phyloP scores from a whole-genome alignment of 225 moss, liverwort and hornwort genomes.

The Straminergon stramineum region DNA sequence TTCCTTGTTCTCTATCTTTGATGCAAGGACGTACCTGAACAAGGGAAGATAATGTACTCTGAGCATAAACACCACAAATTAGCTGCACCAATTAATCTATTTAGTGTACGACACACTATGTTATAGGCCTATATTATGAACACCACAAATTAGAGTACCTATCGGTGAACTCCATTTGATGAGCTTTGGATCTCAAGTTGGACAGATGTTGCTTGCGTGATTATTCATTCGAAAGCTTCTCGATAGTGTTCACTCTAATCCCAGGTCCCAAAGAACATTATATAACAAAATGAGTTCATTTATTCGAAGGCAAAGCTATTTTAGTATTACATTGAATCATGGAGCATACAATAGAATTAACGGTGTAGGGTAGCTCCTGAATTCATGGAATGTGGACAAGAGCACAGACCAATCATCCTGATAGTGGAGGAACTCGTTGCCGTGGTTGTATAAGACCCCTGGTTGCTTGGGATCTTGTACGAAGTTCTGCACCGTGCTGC shows the following conservation, averaged over 20 bases:
- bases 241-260: neutral
- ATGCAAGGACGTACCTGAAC: constrained; percentile 63
- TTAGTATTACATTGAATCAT: neutral
- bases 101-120: neutral
- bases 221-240: neutral
- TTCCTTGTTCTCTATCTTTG: constrained; percentile 50
- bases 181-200: neutral
- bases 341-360: neutral
- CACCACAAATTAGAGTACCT: neutral
- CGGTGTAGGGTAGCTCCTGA: neutral
- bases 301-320: neutral
- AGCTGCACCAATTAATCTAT: neutral
- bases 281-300: neutral
- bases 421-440: constrained; percentile 95
- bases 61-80: neutral
- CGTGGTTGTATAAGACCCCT: constrained; percentile 67
- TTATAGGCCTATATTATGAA: neutral
- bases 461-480: constrained; percentile 63
- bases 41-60: neutral
- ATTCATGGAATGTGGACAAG: neutral
- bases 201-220: too few relatives aligned
- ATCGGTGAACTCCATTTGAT: neutral
- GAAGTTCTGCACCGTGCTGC: constrained; percentile 68
- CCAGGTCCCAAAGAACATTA: neutral
- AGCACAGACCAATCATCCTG: constrained; percentile 80